Percentiles rank a stretch among this genome's conserved stretches.
phyloP scores from a whole-genome alignment of 2,329 filamentous ascomycete genomes.

The Fusarium sp. region DNA sequence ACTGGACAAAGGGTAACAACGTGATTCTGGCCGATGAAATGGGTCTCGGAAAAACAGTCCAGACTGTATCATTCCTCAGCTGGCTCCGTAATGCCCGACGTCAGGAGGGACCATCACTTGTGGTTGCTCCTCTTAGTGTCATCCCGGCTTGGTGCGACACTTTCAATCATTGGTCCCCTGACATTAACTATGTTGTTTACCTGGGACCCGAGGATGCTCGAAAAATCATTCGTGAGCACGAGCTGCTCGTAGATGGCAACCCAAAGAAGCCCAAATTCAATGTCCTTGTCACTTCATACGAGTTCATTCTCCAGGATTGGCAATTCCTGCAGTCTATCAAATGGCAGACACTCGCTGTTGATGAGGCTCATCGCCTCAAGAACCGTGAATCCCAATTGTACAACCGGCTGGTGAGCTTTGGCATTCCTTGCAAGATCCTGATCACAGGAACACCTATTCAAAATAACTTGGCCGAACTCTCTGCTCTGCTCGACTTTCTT shows the following conservation, averaged over 20 bases:
- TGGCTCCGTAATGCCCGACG: conserved; percentile 91
- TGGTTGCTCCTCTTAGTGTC: conserved; percentile 96
- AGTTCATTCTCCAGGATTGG: conserved; percentile 91
- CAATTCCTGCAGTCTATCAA: conserved; percentile 89
- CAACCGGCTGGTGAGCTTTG: conserved; percentile 84
- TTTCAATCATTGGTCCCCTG: conserved; percentile 95
- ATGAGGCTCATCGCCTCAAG: conserved; percentile 96
- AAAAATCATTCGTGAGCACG: conserved; percentile 88
- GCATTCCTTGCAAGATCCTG: conserved; percentile 86
- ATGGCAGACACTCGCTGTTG: conserved; percentile 96
- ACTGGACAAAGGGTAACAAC: conserved; percentile 94
- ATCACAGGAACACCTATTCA: conserved; percentile 98
- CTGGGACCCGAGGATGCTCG: conserved; percentile 89
- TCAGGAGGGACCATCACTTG: conserved; percentile 94
- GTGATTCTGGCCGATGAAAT: conserved; percentile 99
- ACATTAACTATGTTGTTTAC: conserved; percentile 97
- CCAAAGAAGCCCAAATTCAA: conserved; percentile 94
- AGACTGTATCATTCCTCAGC: conserved; percentile 96
- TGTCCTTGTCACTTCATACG: conserved; percentile 96
- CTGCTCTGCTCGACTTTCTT: conserved; percentile 93
- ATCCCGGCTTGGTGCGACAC: conserved; percentile 99
- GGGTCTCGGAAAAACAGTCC: conserved; percentile 97
- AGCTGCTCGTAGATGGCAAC: conserved; percentile 88
- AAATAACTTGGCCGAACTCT: conserved; percentile 93
- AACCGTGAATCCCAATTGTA: conserved; percentile 97